A percentile compares a stretch with the other conserved stretches of the same genome.
Conservation (phyloP, 1,284 basidiomycete species). For the Trametes hirsuta region DNA sequence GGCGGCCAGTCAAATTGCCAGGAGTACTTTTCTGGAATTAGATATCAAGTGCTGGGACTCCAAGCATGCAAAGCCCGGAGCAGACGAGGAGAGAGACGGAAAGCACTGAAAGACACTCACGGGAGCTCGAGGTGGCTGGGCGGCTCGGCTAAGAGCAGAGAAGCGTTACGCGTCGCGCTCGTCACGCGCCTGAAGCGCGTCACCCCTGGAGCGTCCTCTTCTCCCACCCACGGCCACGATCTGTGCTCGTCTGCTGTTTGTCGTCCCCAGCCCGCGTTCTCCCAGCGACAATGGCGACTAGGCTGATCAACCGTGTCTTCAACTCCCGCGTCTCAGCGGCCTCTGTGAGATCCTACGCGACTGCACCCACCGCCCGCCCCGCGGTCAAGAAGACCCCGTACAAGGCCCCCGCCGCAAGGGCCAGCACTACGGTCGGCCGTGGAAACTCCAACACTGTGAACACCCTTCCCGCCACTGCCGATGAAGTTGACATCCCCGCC, state of each 20-base stretch:
- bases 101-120: background rate
- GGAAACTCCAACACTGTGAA: constrained; percentile 26
- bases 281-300: constrained; percentile 16
- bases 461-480: constrained; percentile 23
- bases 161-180: constrained; percentile 15
- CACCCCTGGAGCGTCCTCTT: background rate
- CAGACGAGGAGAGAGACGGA: background rate
- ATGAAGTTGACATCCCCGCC: constrained; percentile 24
- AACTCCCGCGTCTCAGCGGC: background rate
- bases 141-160: background rate
- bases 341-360: constrained; percentile 22
- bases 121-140: background rate
- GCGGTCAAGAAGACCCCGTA: constrained; percentile 4
- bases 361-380: constrained; percentile 8
- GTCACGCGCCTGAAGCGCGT: constrained; percentile 22
- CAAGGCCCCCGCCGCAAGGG: constrained; percentile 17
- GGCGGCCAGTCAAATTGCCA: background rate
- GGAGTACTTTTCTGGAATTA: no score
- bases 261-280: background rate
- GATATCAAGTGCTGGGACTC: no score
- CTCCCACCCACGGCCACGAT: background rate
- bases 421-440: constrained; percentile 25
- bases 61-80: no score
- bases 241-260: no score
- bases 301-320: constrained; percentile 7